A percentile compares a stretch with the other conserved stretches of the same genome.
phyloP scores from a whole-genome alignment of 1,139 yeast genomes.

The Casaregolazyma suthepensis region DNA sequence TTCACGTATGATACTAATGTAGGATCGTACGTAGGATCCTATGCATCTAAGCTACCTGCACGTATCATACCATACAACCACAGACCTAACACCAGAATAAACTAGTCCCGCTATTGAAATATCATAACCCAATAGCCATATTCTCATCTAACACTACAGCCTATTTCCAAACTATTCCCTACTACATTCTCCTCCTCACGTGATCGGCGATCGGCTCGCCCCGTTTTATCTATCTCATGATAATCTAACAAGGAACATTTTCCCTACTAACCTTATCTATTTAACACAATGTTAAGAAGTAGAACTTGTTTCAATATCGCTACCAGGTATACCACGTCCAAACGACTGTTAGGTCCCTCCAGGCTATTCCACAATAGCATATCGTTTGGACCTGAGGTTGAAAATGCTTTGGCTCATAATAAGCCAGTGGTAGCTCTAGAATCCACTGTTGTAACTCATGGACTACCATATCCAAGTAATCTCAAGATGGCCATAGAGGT shows the following conservation, averaged over 20 bases:
- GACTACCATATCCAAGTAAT: constrained; percentile 77
- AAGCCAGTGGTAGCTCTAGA: constrained; percentile 75
- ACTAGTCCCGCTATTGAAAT: too few species aligned
- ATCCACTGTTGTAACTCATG: constrained; percentile 85
- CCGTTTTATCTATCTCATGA: not conserved
- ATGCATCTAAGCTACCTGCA: too few species aligned
- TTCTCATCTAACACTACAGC: too few species aligned
- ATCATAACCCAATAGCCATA: too few species aligned
- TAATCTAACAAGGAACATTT: not conserved
- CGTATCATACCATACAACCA: too few species aligned
- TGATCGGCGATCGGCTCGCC: not conserved
- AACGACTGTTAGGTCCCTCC: not conserved
- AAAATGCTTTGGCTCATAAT: constrained; percentile 50
- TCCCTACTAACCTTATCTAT: not conserved
- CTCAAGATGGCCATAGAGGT: constrained; percentile 65
- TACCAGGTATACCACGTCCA: not conserved
- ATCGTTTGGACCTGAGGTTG: constrained; percentile 49
- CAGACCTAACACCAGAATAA: too few species aligned
- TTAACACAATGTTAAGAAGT: not conserved
- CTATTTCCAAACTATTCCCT: too few species aligned
- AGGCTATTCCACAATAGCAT: not conserved
- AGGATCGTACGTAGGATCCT: too few species aligned
- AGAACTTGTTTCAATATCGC: not conserved
- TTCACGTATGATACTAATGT: too few species aligned
- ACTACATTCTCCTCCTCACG: not conserved